Conservation (phyloP, 768 basidiomycete species). For the Wakefieldia striispora region DNA sequence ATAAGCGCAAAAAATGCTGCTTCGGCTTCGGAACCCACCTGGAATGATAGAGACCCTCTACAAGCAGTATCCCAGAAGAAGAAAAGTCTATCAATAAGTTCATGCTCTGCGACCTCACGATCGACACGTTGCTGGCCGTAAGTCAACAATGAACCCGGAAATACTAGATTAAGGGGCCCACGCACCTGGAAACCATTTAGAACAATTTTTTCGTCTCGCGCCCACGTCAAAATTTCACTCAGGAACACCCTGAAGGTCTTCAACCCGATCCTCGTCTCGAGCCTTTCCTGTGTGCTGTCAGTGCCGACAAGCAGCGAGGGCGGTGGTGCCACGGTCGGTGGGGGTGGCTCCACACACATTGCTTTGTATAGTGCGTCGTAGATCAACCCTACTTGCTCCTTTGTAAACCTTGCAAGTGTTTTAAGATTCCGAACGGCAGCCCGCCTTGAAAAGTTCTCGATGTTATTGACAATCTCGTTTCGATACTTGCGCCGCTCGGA, state of each 20-base stretch:
- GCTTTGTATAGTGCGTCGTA: slow-evolving; percentile 91
- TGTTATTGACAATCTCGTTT: slow-evolving; percentile 85
- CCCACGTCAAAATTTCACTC: slow-evolving; percentile 94
- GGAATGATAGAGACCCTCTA: slow-evolving; percentile 84
- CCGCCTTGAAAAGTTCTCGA: slow-evolving; percentile 93
- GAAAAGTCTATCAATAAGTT: slow-evolving; percentile 91
- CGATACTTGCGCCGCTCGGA: slow-evolving; percentile 84
- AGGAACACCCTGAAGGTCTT: slow-evolving; percentile 86
- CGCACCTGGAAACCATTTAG: slow-evolving; percentile 86
- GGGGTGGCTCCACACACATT: slow-evolving; percentile 74
- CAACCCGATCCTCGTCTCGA: slow-evolving; percentile 86
- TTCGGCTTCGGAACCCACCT: slow-evolving; percentile 45
- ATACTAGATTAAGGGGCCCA: slow-evolving; percentile 2
- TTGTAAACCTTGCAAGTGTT: slow-evolving; percentile 74
- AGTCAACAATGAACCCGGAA: slow-evolving; percentile 2
- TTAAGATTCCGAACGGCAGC: slow-evolving; percentile 86
- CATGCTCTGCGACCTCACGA: slow-evolving; percentile 90
- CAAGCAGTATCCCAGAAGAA: slow-evolving; percentile 89
- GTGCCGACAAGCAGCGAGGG: slow-evolving; percentile 54
- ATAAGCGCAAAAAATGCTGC: slow-evolving; percentile 4
- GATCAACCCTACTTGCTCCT: slow-evolving; percentile 85
- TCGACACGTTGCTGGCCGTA: slow-evolving; percentile 74
- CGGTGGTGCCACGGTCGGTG: slow-evolving; percentile 46
- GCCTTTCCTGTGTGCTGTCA: slow-evolving; percentile 65
- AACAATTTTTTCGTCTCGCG: slow-evolving; percentile 88